Evolutionary conservation across 208 protist genomes (phyloP), one percentile per base, ranked within the genome.

Genomic region (Acanthamoeba polyphaga): DNA sequence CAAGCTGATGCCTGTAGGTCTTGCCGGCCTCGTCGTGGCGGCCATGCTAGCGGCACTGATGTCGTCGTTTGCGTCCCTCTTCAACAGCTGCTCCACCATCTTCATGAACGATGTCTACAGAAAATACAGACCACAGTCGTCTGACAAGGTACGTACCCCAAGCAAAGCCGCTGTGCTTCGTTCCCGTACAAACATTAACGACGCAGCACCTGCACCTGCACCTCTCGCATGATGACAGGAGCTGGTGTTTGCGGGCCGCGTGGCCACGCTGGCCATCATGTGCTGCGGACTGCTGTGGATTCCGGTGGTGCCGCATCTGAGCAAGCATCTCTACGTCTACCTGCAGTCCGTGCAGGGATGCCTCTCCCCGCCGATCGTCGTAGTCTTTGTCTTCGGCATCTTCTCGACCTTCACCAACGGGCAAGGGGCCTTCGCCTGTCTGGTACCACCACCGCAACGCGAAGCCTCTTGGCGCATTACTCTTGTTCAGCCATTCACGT

Each of bases 41-140:
- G 95, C 95, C 8, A 96, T 97, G 76, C 43, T 97, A 6, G 76
- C 95, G 9, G 96, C 96, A 6, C 82, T 96, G 17, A 97, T 97
- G 96, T 95, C 89, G 12, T 97, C 95, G 9, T 95, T 97, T 22
- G 96, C 96, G 15, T 87, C 74, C 27, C 58, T 97, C 4, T 96
- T 97, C 66, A 95, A 97, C 82, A 93, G 72, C 43, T 90, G 76
- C 27, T 64, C 32, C 2, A 97, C 96, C 32, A 85, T 97, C 29
- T 96, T 97, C 64, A 97, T 88, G 58, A 97, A 93, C 46, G 96
- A 97, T 49, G 43, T 97, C 60, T 97, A 96, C 60, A 19, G 24
- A 46, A 74, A 94, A 60, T 92, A 29, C 9, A 17, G 60, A 13
- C 89, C 66, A 13, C 58, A 89, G 27, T 89, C 80, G 15, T 64